phyloP scores from a whole-genome alignment of 192 early-diverging fungal genomes.

The Podila minutissima region DNA sequence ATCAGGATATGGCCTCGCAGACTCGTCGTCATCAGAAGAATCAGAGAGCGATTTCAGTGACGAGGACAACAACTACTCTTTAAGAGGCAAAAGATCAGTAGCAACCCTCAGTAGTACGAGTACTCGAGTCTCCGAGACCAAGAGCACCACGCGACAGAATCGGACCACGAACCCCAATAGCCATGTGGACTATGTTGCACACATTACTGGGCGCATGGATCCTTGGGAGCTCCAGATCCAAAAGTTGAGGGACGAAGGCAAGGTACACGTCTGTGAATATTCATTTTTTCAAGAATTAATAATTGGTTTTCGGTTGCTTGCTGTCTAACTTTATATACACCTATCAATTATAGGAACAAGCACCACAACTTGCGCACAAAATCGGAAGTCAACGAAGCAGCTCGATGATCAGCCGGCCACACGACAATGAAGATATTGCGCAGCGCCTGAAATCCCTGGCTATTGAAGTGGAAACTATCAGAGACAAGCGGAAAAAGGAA shows the following conservation, averaged over 20 bases:
- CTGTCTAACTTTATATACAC: not conserved
- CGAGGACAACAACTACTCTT: not conserved
- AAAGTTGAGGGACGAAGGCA: slow-evolving; percentile 30
- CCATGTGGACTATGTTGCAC: slow-evolving; percentile 31
- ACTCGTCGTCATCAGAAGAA: slow-evolving; percentile 23
- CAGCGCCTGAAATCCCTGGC: slow-evolving; percentile 16
- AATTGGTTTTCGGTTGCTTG: not conserved
- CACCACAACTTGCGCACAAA: slow-evolving; percentile 15
- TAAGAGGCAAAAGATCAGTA: not conserved
- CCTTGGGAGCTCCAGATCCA: slow-evolving; percentile 34
- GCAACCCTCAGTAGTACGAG: not conserved
- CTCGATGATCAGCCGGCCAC: not conserved
- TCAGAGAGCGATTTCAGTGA: not conserved
- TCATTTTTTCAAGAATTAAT: not conserved
- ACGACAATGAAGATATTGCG: slow-evolving; percentile 14
- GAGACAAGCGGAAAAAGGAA: slow-evolving; percentile 29
- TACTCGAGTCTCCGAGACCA: not conserved
- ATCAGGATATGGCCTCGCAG: slow-evolving; percentile 22
- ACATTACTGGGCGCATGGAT: slow-evolving; percentile 41
- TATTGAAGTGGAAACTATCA: slow-evolving; percentile 22
- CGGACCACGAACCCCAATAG: not conserved
- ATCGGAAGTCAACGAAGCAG: not conserved
- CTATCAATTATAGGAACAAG: slow-evolving; percentile 1
- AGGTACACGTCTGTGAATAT: slow-evolving; percentile 4
- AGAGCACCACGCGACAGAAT: not conserved